Evolutionary conservation across 2,329 filamentous ascomycete species (phyloP).

Genomic region (Pseudocercospora ulei): DNA sequence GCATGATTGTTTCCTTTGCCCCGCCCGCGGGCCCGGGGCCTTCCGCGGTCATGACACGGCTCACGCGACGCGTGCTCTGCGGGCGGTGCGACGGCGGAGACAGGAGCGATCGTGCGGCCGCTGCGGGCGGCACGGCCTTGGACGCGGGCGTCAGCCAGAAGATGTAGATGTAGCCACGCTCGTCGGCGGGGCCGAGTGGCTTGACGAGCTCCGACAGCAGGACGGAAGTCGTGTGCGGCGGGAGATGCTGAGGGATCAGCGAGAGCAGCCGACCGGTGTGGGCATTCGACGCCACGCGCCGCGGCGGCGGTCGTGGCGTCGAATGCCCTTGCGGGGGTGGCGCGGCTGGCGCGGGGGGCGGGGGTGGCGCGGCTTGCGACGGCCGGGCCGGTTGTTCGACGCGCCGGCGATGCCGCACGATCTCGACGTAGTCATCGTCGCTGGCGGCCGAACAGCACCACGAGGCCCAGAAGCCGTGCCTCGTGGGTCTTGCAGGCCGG

Average conservation of each 20-base stretch:
- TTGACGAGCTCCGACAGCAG: slow-evolving; percentile 68
- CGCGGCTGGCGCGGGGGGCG: slow-evolving; percentile 12
- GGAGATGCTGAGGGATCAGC: slow-evolving; percentile 59
- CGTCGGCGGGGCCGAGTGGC: slow-evolving; percentile 62
- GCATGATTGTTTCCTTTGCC: slow-evolving; percentile 51
- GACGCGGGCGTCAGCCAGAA: slow-evolving; percentile 78
- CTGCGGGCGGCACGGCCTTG: slow-evolving; percentile 45
- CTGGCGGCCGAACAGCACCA: slow-evolving; percentile 38
- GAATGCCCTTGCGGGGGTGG: no score
- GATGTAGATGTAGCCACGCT: slow-evolving; percentile 93
- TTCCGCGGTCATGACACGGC: slow-evolving; percentile 31
- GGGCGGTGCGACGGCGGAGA: slow-evolving; percentile 21
- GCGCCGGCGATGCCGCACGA: slow-evolving; percentile 37
- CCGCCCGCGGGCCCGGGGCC: not conserved
- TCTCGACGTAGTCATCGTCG: slow-evolving; percentile 40
- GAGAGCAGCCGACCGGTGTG: slow-evolving; percentile 44
- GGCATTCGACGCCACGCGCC: slow-evolving; percentile 22
- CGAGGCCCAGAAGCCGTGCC: slow-evolving; percentile 38
- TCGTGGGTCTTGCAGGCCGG: slow-evolving; percentile 23
- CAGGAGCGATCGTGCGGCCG: slow-evolving; percentile 32
- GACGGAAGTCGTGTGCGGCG: slow-evolving; percentile 57
- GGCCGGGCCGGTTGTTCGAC: slow-evolving; percentile 20
- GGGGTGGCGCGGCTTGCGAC: slow-evolving; percentile 5
- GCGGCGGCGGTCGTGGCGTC: slow-evolving; percentile 17
- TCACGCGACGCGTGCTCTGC: slow-evolving; percentile 23